Base-by-base conservation (phyloP, 257 asterid species). In the Fraxinus cuspidata region DNA sequence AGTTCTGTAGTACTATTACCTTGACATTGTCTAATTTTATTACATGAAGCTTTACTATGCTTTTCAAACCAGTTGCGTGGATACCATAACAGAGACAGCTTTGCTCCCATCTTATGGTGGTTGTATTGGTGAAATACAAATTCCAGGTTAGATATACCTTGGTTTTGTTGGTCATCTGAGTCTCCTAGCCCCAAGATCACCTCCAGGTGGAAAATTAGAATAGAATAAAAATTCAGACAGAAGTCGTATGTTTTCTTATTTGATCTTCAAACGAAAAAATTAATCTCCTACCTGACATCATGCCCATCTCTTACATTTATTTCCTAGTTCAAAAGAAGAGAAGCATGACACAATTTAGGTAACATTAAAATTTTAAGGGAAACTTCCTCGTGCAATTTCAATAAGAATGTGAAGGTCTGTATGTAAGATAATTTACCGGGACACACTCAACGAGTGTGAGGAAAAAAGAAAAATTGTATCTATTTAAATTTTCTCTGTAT, bases 51-150 rank as follows among this genome's bases (percentile, higher is more conserved):
- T 42, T 71, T 70, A 76, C 44, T 53, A 49, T 83, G 74, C 72
- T 81, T 56, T 74, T 79, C 64, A 76, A 74, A 73, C 78, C 92
- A 94, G 98, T 77, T 94, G 96, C 82, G 84, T 93, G 85, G 97
- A 93, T 85, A 90, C 94, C 44, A 85, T 89, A 82, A 91, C 96
- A 83, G 98, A 92, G 88, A 84, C 87, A 79, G 96, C 97, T 79
- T 75, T 88, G 81, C 84, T 92, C 79, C 96, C 97, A 28, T 80
- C 91, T 71, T 93, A 81, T 87, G 80, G 71, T 77, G 94, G 94
- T 74, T 81, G 83, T 65, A 86, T 95, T 84, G 93, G 96, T 77
- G 94, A 83, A 77, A 85, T 89, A 80, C 83, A 68, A 76, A 86
- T 93, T 85, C 90, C 97, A 28, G 97, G 99, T 89, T 77, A 69